Base-by-base conservation (phyloP, 2,329 filamentous ascomycete species). In the Onygenales sp. region DNA sequence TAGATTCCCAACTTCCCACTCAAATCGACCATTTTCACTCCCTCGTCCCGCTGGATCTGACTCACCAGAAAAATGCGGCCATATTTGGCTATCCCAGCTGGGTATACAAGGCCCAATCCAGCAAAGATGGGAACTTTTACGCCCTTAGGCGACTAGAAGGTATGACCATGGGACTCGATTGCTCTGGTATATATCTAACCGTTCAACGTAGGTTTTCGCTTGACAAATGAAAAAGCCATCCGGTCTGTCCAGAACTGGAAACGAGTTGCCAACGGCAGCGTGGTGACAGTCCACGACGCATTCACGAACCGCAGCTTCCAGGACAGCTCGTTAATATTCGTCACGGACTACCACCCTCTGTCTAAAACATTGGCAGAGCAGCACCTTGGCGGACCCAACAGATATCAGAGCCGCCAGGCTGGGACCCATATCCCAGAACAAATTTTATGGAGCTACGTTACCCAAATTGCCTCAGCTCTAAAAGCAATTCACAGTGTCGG, bases 231-330 rank as follows among this genome's bases (percentile, higher is more conserved):
- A 63, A 86, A 89, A 60, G 88, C 91, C 3, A 94, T 97, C 51
- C 81, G 87, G 55, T 83, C 86, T 1, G 87, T 93, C 53, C 89
- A 91, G 61, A 84, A 87, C 9, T 98, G 93, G 93, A 92, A 91
- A 64, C 83, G 87, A 55, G 81, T 98, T 48, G 80, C 82, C 64
- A 92, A 86, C 63, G 86, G 84, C 54, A 89, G 83, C 59, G 82
- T 97, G 17, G 92, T 97, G 33, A 86, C 85, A 0, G 82, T 95
- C 7, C 85, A 95, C 63, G 90, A 96, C 69, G 89, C 89, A 0
- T 98, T 98, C 64, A 98, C 93, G 0, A 94, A 89, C 10, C 79
- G 90, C 57, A 88, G 86, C 31, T 98, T 98, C 69, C 89, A 89
- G 53, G 93, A 97, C 68, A 95, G 89, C 70, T 97, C 93, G 2